These are phyloP conservation scores for Trichosporon asahii DNA, from an alignment of 1,284 basidiomycete genomes.

Conservation along the genomic window DNA sequence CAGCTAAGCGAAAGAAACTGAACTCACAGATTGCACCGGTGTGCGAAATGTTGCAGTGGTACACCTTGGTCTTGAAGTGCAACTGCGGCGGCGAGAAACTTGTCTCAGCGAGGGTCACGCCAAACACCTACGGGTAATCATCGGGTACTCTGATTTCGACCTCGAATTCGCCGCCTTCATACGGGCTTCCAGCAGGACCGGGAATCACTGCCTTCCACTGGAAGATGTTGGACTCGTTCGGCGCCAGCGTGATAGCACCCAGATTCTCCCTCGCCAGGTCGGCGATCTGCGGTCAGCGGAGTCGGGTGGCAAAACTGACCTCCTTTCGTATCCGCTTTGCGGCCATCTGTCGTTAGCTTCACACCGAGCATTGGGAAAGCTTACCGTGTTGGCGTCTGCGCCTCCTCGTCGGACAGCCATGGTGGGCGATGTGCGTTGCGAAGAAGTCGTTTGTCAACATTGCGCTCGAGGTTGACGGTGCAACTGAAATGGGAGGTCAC, in stretches of 20 bases:
- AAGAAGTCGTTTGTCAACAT: neutral
- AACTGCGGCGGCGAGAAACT: slow-evolving; percentile 82
- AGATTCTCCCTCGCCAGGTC: slow-evolving; percentile 80
- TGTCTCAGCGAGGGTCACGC: neutral
- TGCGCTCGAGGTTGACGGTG: slow-evolving; percentile 1
- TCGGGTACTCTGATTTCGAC: slow-evolving; percentile 66
- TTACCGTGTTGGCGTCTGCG: slow-evolving; percentile 5
- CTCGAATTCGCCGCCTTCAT: slow-evolving; percentile 80
- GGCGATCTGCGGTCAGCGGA: slow-evolving; percentile 55
- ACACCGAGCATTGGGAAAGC: neutral
- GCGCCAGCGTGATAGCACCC: slow-evolving; percentile 67
- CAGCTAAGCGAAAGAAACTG: slow-evolving; percentile 6
- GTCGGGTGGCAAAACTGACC: slow-evolving; percentile 25
- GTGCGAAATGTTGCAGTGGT: slow-evolving; percentile 87
- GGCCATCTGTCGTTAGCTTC: slow-evolving; percentile 60
- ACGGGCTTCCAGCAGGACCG: slow-evolving; percentile 77
- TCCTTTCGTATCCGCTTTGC: slow-evolving; percentile 84
- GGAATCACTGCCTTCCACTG: slow-evolving; percentile 70
- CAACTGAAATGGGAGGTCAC: neutral
- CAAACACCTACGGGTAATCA: slow-evolving; percentile 73
- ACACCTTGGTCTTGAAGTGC: slow-evolving; percentile 77
- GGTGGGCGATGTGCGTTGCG: neutral
- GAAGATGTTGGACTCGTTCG: slow-evolving; percentile 59
- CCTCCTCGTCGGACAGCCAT: slow-evolving; percentile 16
- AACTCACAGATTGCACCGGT: slow-evolving; percentile 53